Conservation (phyloP, 2,329 filamentous ascomycete species). For the Microsporum ferrugineum region DNA sequence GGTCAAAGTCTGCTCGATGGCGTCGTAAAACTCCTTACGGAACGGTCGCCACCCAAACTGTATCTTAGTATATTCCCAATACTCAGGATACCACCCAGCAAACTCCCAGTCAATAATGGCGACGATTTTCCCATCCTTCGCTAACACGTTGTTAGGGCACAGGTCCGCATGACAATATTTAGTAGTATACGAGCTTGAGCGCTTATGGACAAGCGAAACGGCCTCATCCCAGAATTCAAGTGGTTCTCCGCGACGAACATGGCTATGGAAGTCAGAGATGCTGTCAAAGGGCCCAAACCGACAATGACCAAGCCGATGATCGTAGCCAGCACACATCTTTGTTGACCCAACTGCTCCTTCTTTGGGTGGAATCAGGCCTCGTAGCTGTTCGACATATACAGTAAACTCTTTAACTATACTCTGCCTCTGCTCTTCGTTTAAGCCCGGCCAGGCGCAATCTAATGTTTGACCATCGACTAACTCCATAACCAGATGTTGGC, state of each 20-base stretch:
- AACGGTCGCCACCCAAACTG: not conserved
- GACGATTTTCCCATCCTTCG: slow-evolving; percentile 27
- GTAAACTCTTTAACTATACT: slow-evolving; percentile 6
- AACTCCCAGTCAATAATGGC: slow-evolving; percentile 40
- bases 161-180: slow-evolving; percentile 11
- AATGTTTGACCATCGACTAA: not conserved
- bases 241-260: not conserved
- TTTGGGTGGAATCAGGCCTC: slow-evolving; percentile 3
- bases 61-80: slow-evolving; percentile 35
- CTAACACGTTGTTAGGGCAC: slow-evolving; percentile 14
- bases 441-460: not conserved
- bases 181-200: not conserved
- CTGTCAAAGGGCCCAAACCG: slow-evolving; percentile 6
- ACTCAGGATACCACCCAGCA: slow-evolving; percentile 34
- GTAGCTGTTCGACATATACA: slow-evolving; percentile 7
- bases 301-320: slow-evolving; percentile 17
- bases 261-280: slow-evolving; percentile 4
- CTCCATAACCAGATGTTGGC: slow-evolving; percentile 4
- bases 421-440: slow-evolving; percentile 3
- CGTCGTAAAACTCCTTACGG: not conserved
- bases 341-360: slow-evolving; percentile 6
- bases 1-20: not conserved
- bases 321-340: slow-evolving; percentile 18
- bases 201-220: not conserved
- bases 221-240: not conserved